Evolutionary conservation across 257 asterid genomes (phyloP).

Genomic region (Dorcoceras hygrometricum): DNA sequence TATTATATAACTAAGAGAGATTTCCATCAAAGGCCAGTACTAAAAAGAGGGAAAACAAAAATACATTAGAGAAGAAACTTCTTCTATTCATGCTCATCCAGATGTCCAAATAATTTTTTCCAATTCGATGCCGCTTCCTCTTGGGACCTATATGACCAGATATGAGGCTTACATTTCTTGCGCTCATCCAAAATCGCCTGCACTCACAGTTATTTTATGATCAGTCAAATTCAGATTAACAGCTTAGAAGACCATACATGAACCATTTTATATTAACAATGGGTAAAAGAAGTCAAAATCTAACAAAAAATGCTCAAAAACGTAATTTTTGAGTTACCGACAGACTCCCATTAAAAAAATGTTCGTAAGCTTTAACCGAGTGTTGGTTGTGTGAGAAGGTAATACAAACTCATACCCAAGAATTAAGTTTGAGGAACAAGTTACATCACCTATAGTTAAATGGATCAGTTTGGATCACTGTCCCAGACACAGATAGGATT

Average conservation of each 20-base stretch:
- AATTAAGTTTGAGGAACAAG: no score
- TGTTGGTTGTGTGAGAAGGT: no score
- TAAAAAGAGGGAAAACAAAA: constrained; percentile 4
- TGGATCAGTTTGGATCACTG: no score
- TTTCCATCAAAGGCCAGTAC: no score
- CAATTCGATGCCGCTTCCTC: constrained; percentile 47
- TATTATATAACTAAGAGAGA: no score
- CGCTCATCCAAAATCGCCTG: constrained; percentile 56
- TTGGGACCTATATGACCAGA: constrained; percentile 55
- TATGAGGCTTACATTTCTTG: constrained; percentile 45
- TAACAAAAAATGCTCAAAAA: neutral
- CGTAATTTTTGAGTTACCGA: neutral
- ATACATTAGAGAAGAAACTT: neutral
- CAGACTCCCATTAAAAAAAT: no score
- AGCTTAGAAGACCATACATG: neutral
- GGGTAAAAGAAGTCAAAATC: no score
- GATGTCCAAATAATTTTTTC: constrained; percentile 42
- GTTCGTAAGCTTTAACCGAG: no score
- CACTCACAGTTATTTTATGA: constrained; percentile 21
- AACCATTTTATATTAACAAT: no score
- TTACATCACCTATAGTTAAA: no score
- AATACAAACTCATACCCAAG: no score
- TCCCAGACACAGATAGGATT: no score
- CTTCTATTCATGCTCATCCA: constrained; percentile 30
- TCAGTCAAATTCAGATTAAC: neutral